Percentiles rank a stretch among this genome's conserved stretches.
These are phyloP conservation scores for Xanthoconium separans DNA, from an alignment of 1,284 basidiomycete genomes.

Conservation along the genomic window DNA sequence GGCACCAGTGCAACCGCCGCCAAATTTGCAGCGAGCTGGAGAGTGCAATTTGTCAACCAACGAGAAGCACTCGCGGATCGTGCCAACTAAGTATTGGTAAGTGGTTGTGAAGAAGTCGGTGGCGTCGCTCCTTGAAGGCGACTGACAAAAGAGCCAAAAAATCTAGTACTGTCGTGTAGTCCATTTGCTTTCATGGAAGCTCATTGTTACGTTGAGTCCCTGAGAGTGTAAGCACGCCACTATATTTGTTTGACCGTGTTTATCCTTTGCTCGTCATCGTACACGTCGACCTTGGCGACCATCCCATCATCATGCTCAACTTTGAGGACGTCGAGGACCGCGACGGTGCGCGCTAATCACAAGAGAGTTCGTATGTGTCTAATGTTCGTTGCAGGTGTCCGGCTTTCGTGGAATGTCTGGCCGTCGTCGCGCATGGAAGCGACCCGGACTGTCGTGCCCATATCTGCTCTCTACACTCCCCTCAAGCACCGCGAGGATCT, in stretches of 20 bases:
- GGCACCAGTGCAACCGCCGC: too few species aligned
- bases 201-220: too few species aligned
- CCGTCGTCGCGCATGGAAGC: slow-evolving; percentile 97
- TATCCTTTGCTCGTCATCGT: slow-evolving; percentile 8
- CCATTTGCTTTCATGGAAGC: too few species aligned
- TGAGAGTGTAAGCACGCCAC: too few species aligned
- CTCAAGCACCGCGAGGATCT: slow-evolving; percentile 94
- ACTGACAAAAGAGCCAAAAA: too few species aligned
- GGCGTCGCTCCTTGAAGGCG: too few species aligned
- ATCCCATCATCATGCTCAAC: slow-evolving; percentile 38
- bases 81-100: too few species aligned
- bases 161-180: too few species aligned
- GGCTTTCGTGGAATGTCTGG: slow-evolving; percentile 98
- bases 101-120: too few species aligned
- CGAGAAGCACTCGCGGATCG: too few species aligned
- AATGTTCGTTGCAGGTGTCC: slow-evolving; percentile 58
- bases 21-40: too few species aligned
- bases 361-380: neutral
- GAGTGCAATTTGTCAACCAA: too few species aligned
- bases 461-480: slow-evolving; percentile 97
- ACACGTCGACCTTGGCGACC: slow-evolving; percentile 21
- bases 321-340: slow-evolving; percentile 65
- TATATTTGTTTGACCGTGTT: slow-evolving; percentile 24
- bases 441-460: slow-evolving; percentile 96
- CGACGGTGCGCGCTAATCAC: slow-evolving; percentile 44